Evolutionary conservation across 116 monocot species (phyloP).

Genomic region (Posidonia oceanica): DNA sequence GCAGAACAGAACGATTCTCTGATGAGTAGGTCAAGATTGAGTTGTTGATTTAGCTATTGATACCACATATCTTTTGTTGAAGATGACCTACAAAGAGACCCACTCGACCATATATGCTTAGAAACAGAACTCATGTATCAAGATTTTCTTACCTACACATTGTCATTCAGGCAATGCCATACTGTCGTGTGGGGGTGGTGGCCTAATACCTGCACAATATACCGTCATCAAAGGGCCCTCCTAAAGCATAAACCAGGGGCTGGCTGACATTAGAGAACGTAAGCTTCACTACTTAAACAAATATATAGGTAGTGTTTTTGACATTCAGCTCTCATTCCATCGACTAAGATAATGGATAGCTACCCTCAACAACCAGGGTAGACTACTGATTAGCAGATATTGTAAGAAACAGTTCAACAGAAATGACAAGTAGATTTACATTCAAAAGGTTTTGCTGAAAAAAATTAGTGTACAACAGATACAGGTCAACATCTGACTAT

Average conservation of each 20-base stretch:
- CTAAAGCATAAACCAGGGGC: neutral
- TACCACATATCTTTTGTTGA: neutral
- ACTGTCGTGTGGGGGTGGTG: neutral
- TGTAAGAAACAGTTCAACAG: neutral
- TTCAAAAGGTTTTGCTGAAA: neutral
- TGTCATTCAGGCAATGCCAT: neutral
- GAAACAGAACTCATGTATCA: conserved; percentile 1
- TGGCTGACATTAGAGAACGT: neutral
- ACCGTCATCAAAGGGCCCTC: neutral
- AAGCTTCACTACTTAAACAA: too few species aligned
- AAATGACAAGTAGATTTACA: neutral
- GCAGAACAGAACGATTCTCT: too few species aligned
- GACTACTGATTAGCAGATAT: neutral
- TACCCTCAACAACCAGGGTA: too few species aligned
- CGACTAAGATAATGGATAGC: too few species aligned
- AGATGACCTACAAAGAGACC: neutral
- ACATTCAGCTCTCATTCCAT: too few species aligned
- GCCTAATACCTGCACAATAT: neutral
- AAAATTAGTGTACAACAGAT: neutral
- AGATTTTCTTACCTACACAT: conserved; percentile 1
- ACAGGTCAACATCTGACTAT: neutral
- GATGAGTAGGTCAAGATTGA: neutral
- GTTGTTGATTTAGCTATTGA: neutral
- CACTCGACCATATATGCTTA: neutral
- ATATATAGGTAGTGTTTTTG: too few species aligned